Percentiles rank a stretch among this genome's conserved stretches.
Evolutionary conservation across 495 filamentous ascomycete genomes (phyloP).

Genomic region (Aspergillus egyptiacus): DNA sequence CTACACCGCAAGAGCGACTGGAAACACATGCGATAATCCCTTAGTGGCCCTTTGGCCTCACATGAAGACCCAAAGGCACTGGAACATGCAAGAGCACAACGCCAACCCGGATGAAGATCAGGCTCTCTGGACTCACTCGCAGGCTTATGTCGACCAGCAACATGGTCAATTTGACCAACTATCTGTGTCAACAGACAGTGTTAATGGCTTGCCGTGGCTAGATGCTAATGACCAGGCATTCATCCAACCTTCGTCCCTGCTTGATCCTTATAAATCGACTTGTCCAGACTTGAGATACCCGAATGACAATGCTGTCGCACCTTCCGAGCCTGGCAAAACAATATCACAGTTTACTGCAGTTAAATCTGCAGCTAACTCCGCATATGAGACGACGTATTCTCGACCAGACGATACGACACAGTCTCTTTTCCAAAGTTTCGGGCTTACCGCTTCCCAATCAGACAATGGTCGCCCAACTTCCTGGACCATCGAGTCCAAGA

Average conservation of each 20-base stretch:
- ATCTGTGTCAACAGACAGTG: background rate
- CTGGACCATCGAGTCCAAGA: constrained; percentile 35
- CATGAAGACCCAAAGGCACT: background rate
- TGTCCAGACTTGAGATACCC: background rate
- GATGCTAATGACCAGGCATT: background rate
- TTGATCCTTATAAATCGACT: background rate
- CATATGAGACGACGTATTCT: background rate
- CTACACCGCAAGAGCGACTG: background rate
- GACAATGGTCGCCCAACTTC: background rate
- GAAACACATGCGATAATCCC: background rate
- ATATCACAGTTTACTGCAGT: background rate
- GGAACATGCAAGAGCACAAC: constrained; percentile 1
- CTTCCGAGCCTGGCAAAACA: no score
- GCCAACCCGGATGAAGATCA: background rate
- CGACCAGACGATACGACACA: background rate
- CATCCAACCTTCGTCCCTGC: constrained; percentile 2
- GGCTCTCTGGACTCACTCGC: background rate
- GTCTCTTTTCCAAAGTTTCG: background rate
- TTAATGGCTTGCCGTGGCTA: constrained; percentile 1
- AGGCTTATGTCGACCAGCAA: background rate
- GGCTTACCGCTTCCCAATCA: background rate
- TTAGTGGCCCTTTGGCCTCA: constrained; percentile 9
- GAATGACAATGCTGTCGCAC: background rate
- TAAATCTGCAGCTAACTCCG: background rate
- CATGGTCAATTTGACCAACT: constrained; percentile 3